Percentiles rank a stretch among this genome's conserved stretches.
phyloP scores from a whole-genome alignment of 1,284 basidiomycete genomes.

The Apiotrichum sp. region DNA sequence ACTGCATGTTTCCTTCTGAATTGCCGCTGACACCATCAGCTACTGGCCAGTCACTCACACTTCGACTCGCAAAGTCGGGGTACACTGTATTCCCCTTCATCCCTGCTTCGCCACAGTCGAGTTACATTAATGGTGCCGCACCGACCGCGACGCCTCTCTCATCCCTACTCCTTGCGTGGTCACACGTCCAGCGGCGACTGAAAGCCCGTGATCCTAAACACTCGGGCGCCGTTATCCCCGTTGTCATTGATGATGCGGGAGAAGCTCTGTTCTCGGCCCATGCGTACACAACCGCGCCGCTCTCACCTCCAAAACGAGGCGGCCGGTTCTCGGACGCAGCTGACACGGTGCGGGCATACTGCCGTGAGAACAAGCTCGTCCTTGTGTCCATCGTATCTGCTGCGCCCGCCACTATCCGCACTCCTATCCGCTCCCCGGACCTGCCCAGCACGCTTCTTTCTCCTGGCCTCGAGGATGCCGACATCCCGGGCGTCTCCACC shows the following conservation, averaged over 20 bases:
- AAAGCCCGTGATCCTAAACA: constrained; percentile 26
- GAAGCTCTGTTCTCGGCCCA: constrained; percentile 10
- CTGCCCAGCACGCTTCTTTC: background rate
- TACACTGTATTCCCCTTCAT: constrained; percentile 43
- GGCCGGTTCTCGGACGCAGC: constrained; percentile 34
- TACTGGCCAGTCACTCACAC: constrained; percentile 34
- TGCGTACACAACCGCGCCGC: constrained; percentile 7
- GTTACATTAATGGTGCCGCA: constrained; percentile 4
- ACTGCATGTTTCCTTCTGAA: background rate
- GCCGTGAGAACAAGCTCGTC: constrained; percentile 28
- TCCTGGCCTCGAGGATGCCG: background rate
- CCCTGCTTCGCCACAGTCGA: constrained; percentile 17
- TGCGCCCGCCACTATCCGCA: constrained; percentile 2
- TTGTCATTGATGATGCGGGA: constrained; percentile 36
- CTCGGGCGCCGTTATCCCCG: constrained; percentile 35
- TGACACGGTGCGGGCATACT: constrained; percentile 40
- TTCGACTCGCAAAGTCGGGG: constrained; percentile 38
- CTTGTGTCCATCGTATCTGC: constrained; percentile 34
- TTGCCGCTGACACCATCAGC: constrained; percentile 19
- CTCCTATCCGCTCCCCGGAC: background rate
- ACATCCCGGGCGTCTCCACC: constrained; percentile 8
- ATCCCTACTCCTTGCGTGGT: constrained; percentile 35
- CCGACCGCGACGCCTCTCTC: constrained; percentile 27
- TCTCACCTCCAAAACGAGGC: constrained; percentile 12
- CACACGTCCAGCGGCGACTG: constrained; percentile 33